These are phyloP conservation scores for Raffaelea ambrosiae DNA, from an alignment of 2,329 filamentous ascomycete genomes.

Conservation along the genomic window DNA sequence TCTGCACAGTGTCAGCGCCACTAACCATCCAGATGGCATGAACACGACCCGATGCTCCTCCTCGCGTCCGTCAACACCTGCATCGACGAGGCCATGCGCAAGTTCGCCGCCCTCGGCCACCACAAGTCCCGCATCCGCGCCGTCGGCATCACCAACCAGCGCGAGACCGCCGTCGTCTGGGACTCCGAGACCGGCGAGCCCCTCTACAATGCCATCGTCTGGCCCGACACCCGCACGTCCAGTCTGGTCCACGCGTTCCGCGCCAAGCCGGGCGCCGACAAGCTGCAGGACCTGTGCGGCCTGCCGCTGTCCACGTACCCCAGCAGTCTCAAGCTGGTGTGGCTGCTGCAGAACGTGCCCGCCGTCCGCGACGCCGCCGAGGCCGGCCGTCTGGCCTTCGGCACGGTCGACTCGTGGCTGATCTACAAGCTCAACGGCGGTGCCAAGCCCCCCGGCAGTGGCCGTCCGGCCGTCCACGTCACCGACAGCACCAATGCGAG, in stretches of 20 bases:
- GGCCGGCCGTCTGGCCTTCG: conserved; percentile 67
- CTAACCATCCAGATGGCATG: conserved; percentile 65
- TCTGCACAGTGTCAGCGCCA: too few relatives aligned
- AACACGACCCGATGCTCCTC: conserved; percentile 75
- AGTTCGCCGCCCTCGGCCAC: conserved; percentile 64
- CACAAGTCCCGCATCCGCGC: conserved; percentile 60
- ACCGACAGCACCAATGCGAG: conserved; percentile 85
- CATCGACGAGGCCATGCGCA: conserved; percentile 65
- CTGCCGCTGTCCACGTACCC: conserved; percentile 84
- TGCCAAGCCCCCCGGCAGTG: conserved; percentile 34
- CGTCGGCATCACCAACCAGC: conserved; percentile 83
- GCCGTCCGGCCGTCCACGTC: conserved; percentile 52
- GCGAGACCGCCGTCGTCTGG: conserved; percentile 83
- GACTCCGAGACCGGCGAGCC: conserved; percentile 72
- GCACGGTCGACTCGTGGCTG: conserved; percentile 83
- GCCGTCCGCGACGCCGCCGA: conserved; percentile 68
- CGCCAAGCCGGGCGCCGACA: conserved; percentile 55
- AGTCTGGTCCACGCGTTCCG: conserved; percentile 69
- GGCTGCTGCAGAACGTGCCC: conserved; percentile 67
- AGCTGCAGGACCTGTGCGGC: conserved; percentile 63
- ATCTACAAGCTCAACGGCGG: conserved; percentile 78
- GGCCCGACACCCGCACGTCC: conserved; percentile 78
- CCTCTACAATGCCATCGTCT: conserved; percentile 78
- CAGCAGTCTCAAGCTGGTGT: conserved; percentile 75
- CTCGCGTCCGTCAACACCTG: conserved; percentile 68